Evolutionary conservation across 176 grass and related monocot genomes (phyloP).

Genomic region (Microstegium vimineum): DNA sequence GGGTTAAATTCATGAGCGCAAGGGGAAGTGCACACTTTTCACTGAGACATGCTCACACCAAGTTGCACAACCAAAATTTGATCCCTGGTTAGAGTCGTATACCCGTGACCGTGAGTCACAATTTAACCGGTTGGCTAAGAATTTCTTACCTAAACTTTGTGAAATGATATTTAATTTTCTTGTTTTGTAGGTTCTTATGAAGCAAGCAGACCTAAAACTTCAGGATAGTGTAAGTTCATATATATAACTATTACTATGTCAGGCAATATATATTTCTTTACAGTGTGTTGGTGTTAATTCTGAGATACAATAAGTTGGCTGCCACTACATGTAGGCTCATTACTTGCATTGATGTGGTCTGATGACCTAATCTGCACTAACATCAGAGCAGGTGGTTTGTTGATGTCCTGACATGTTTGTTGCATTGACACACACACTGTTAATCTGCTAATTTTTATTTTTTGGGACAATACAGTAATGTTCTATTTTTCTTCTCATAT

Average conservation of each 20-base stretch:
- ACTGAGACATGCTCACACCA: background rate
- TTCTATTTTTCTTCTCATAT: background rate
- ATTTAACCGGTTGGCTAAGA: background rate
- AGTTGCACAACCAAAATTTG: background rate
- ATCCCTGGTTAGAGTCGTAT: background rate
- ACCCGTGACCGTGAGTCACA: background rate
- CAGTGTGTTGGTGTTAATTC: conserved; percentile 23
- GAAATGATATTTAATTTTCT: conserved; percentile 12
- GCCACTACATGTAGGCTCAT: background rate
- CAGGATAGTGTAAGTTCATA: conserved; percentile 62
- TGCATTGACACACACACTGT: background rate
- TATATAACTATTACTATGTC: conserved; percentile 1
- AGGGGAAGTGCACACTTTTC: background rate
- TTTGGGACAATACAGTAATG: background rate
- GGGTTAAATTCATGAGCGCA: background rate
- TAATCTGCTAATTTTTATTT: conserved; percentile 14
- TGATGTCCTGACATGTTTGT: background rate
- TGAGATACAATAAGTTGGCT: background rate
- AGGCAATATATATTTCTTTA: conserved; percentile 10
- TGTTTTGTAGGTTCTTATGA: conserved; percentile 76
- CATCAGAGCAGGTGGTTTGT: background rate
- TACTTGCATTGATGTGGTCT: background rate
- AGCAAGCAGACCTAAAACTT: conserved; percentile 89
- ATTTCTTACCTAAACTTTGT: background rate
- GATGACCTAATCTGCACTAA: background rate